Conservation (phyloP, 495 filamentous ascomycete species). For the Annulohypoxylon stygium region DNA sequence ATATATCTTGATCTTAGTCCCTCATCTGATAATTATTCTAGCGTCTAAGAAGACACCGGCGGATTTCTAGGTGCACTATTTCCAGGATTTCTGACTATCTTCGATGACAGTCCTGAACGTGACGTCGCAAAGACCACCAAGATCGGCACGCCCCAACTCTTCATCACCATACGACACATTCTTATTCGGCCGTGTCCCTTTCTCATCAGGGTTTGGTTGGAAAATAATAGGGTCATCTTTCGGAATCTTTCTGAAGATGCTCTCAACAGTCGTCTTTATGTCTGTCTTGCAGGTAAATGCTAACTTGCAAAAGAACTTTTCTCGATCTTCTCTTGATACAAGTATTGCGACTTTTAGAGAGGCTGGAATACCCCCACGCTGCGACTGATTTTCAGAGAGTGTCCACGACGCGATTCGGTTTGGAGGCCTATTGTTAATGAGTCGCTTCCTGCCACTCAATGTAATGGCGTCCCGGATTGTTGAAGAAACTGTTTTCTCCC, state of each 20-base stretch:
- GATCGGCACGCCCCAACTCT: slow-evolving; percentile 1
- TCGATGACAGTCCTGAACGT: slow-evolving; percentile 6
- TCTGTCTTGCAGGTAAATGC: slow-evolving; percentile 21
- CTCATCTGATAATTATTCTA: no score
- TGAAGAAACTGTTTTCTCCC: slow-evolving; percentile 5
- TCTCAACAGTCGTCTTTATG: slow-evolving; percentile 2
- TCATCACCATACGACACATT: slow-evolving; percentile 9
- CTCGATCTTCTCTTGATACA: slow-evolving; percentile 16
- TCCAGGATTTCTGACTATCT: neutral
- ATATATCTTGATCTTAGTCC: no score
- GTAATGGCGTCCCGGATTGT: neutral
- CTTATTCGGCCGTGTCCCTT: slow-evolving; percentile 1
- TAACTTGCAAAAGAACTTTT: slow-evolving; percentile 21
- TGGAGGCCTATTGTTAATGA: slow-evolving; percentile 14
- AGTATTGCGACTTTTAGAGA: slow-evolving; percentile 17
- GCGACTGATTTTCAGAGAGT: neutral
- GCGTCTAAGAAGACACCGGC: neutral
- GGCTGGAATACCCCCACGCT: neutral
- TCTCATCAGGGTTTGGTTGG: slow-evolving; percentile 9
- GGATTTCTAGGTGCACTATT: neutral
- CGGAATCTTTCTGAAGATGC: slow-evolving; percentile 12
- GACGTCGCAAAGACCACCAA: neutral
- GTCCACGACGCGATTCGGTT: neutral
- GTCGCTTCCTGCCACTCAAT: neutral
- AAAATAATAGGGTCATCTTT: slow-evolving; percentile 12